Conservation (phyloP, 129 eudicot species). For the Flaveria robusta region DNA sequence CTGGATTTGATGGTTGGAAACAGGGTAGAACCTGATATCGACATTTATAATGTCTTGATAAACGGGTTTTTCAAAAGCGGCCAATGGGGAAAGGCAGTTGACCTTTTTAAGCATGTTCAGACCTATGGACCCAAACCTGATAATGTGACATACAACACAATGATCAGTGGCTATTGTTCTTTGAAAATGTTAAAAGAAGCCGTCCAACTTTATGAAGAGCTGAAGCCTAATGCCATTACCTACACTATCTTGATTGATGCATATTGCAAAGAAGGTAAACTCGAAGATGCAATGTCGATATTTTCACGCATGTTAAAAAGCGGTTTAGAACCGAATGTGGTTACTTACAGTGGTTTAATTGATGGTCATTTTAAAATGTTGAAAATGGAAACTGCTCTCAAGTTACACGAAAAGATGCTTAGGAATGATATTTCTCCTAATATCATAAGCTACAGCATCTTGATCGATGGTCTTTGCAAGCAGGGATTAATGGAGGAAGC, state of each 20-base stretch:
- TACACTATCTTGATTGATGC: constrained; percentile 58
- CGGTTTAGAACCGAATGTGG: constrained; percentile 57
- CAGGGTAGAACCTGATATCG: constrained; percentile 59
- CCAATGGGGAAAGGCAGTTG: constrained; percentile 35
- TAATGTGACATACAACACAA: constrained; percentile 72
- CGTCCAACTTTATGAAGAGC: constrained; percentile 45
- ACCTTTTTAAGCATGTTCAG: constrained; percentile 42
- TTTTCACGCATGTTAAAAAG: constrained; percentile 45
- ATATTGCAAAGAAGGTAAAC: constrained; percentile 68
- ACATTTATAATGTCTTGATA: constrained; percentile 51
- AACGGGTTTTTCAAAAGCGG: constrained; percentile 39
- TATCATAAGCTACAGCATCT: constrained; percentile 65
- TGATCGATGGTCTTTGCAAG: constrained; percentile 75
- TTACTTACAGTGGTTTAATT: constrained; percentile 63
- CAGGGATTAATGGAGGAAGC: constrained; percentile 64
- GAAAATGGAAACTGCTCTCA: constrained; percentile 45
- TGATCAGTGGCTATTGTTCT: constrained; percentile 63
- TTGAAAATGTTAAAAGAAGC: constrained; percentile 49
- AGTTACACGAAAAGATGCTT: constrained; percentile 58
- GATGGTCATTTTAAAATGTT: constrained; percentile 55
- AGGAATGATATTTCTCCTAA: constrained; percentile 46
- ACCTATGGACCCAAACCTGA: constrained; percentile 61
- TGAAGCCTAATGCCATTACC: constrained; percentile 49
- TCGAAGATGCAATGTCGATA: constrained; percentile 53
- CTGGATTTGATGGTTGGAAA: constrained; percentile 47